A percentile compares a stretch with the other conserved stretches of the same genome.
These are phyloP conservation scores for Aureobasidium leucospermi DNA, from an alignment of 2,329 filamentous ascomycete genomes.

Conservation along the genomic window DNA sequence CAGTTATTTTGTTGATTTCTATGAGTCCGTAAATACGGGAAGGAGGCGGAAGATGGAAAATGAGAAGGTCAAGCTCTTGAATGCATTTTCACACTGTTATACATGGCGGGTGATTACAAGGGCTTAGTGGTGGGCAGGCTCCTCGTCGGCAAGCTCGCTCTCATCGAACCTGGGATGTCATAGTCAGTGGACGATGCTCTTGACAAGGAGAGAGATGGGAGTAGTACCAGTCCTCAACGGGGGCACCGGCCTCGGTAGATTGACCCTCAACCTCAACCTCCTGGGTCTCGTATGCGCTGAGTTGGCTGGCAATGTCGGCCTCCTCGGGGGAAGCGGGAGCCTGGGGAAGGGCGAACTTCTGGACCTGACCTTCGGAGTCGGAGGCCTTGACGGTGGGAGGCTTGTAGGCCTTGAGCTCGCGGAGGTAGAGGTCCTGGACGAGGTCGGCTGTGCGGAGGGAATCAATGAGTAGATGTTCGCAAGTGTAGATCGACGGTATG, in stretches of 20 bases:
- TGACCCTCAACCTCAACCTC: slow-evolving; percentile 91
- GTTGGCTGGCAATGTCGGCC: slow-evolving; percentile 79
- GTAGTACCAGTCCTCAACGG: slow-evolving; percentile 46
- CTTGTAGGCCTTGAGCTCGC: slow-evolving; percentile 95
- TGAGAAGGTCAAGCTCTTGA: slow-evolving; percentile 8
- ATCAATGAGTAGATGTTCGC: slow-evolving; percentile 11
- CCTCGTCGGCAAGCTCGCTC: slow-evolving; percentile 15
- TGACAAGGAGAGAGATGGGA: slow-evolving; percentile 31
- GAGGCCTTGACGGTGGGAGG: slow-evolving; percentile 70
- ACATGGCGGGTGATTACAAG: slow-evolving; percentile 28
- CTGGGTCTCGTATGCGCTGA: slow-evolving; percentile 92
- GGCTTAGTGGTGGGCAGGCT: slow-evolving; percentile 15
- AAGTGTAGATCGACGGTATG: neutral
- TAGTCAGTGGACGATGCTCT: neutral
- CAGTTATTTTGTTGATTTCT: too few relatives aligned
- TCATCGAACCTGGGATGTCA: slow-evolving; percentile 14
- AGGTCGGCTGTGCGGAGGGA: slow-evolving; percentile 65
- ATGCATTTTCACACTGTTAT: slow-evolving; percentile 12
- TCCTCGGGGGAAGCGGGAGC: slow-evolving; percentile 87
- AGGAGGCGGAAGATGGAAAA: neutral
- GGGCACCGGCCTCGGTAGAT: slow-evolving; percentile 56
- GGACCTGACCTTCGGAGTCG: slow-evolving; percentile 84
- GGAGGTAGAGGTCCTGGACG: slow-evolving; percentile 95
- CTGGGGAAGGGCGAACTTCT: slow-evolving; percentile 75
- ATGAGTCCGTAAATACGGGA: neutral